Conservation (phyloP, 2,329 filamentous ascomycete species). For the Chrysoporthe puriensis region DNA sequence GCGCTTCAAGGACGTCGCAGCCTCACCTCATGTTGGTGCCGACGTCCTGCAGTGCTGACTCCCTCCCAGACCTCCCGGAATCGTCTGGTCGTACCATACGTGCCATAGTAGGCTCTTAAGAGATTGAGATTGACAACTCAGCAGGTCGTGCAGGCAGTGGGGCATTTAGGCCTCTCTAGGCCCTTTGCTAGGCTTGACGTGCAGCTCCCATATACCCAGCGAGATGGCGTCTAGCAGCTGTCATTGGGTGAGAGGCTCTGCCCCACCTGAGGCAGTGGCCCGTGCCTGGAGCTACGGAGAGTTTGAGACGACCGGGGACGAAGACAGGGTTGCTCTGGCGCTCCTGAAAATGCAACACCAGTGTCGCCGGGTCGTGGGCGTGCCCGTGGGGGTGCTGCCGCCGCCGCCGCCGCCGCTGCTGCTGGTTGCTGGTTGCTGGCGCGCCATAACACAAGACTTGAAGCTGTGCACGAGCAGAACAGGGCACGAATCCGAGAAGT, state of each 20-base stretch:
- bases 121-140: neutral
- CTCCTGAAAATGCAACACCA: conserved; percentile 2
- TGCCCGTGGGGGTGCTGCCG: neutral
- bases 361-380: neutral
- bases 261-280: conserved; percentile 13
- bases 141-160: conserved; percentile 4
- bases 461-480: no score
- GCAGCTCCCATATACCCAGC: conserved; percentile 1
- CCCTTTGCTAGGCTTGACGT: neutral
- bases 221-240: neutral
- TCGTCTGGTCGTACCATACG: no score
- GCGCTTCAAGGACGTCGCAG: conserved; percentile 3
- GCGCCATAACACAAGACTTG: no score
- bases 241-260: conserved; percentile 5
- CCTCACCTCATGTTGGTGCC: neutral
- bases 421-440: no score
- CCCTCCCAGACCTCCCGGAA: no score
- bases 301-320: neutral
- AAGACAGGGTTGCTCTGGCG: neutral
- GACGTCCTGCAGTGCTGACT: no score
- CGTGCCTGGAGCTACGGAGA: neutral
- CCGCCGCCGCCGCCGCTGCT: no score
- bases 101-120: neutral
- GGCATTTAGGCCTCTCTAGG: neutral
- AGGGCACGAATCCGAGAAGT: no score